These are phyloP conservation scores for Uronychia setigera DNA, from an alignment of 73 alveolate species.

Conservation along the genomic window DNA sequence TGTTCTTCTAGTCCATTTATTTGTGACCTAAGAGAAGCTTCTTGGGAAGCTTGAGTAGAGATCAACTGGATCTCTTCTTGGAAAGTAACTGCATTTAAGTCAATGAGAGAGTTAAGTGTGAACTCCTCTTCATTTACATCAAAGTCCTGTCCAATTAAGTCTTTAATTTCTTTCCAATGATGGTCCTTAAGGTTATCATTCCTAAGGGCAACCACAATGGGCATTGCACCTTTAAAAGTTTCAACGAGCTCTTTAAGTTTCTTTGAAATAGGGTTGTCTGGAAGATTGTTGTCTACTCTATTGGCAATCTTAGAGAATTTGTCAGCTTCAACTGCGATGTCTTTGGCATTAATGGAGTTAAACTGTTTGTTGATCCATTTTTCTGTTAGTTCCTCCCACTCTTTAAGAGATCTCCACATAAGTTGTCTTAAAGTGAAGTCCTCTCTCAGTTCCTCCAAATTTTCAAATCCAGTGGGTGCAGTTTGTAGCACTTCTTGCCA, in stretches of 20 bases:
- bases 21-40: conserved; percentile 78
- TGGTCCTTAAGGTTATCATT: conserved; percentile 58
- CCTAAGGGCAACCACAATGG: conserved; percentile 83
- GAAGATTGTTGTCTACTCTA: conserved; percentile 82
- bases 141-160: conserved; percentile 73
- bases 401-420: conserved; percentile 82
- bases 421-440: conserved; percentile 65
- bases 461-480: conserved; percentile 61
- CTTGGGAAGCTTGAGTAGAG: conserved; percentile 88
- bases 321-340: conserved; percentile 78
- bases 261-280: conserved; percentile 69
- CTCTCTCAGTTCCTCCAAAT: conserved; percentile 72
- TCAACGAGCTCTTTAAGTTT: conserved; percentile 76
- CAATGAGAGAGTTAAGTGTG: conserved; percentile 71
- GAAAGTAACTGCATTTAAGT: conserved; percentile 68
- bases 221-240: conserved; percentile 87
- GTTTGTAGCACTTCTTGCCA: conserved; percentile 74
- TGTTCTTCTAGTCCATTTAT: conserved; percentile 63
- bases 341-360: conserved; percentile 78
- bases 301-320: conserved; percentile 69
- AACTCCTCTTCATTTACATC: conserved; percentile 73
- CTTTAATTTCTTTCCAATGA: conserved; percentile 86
- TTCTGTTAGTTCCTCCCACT: conserved; percentile 63
- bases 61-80: conserved; percentile 76
- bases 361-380: conserved; percentile 76